A percentile compares a stretch with the other conserved stretches of the same genome.
Evolutionary conservation across 768 basidiomycete species (phyloP).

Genomic region (Hericium coralloides): DNA sequence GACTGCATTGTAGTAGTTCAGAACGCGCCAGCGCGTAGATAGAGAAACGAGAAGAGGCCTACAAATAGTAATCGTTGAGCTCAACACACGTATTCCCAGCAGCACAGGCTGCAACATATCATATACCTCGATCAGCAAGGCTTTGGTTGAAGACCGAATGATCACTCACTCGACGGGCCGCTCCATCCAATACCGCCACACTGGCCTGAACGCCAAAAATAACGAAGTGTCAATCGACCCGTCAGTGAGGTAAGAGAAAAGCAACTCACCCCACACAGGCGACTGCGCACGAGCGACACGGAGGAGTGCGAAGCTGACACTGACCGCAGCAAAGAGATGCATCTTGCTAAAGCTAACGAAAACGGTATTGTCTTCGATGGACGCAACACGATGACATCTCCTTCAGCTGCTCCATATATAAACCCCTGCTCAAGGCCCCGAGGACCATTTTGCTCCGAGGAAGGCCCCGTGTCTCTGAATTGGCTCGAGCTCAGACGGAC

Average conservation of each 20-base stretch:
- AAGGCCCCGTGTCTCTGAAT: too few relatives aligned
- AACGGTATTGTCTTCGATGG: too few relatives aligned
- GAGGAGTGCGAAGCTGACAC: too few relatives aligned
- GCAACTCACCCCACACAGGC: constrained; percentile 12
- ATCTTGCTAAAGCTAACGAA: too few relatives aligned
- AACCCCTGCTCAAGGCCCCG: too few relatives aligned
- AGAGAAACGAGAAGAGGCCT: neutral
- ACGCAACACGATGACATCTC: too few relatives aligned
- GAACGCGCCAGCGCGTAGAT: neutral
- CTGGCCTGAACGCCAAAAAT: constrained; percentile 1
- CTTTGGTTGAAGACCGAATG: too few relatives aligned
- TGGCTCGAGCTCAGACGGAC: too few relatives aligned
- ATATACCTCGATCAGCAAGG: neutral
- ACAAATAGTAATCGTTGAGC: constrained; percentile 16
- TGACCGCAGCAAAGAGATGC: too few relatives aligned
- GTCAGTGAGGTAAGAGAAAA: neutral
- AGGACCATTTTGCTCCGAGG: too few relatives aligned
- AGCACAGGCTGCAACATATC: constrained; percentile 7
- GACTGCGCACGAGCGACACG: neutral
- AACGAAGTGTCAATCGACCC: neutral
- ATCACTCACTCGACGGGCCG: constrained; percentile 12
- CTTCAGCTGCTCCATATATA: too few relatives aligned
- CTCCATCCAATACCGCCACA: constrained; percentile 18
- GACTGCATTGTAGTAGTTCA: neutral
- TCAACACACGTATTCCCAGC: constrained; percentile 11